Percentiles rank a stretch among this genome's conserved stretches.
Conservation (phyloP, 2,329 filamentous ascomycete genomes). For the Colletotrichum chlorophyti region DNA sequence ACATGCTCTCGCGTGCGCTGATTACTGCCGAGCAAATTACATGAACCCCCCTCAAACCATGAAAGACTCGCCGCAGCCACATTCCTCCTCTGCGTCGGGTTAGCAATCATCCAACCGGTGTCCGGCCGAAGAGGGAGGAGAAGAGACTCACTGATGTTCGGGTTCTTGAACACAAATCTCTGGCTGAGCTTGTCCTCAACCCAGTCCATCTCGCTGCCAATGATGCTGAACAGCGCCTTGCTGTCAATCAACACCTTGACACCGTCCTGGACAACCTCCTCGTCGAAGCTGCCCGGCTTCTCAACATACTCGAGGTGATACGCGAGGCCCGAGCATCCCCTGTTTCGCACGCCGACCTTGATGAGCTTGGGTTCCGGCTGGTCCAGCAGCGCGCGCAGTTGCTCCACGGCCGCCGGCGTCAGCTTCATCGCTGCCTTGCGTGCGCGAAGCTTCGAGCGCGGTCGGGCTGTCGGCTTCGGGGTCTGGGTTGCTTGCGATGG, state of each 20-base stretch:
- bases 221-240: slow-evolving; percentile 97
- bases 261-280: slow-evolving; percentile 92
- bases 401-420: slow-evolving; percentile 79
- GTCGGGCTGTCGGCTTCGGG: slow-evolving; percentile 46
- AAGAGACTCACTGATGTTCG: slow-evolving; percentile 88
- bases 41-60: slow-evolving; percentile 62
- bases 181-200: slow-evolving; percentile 92
- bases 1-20: background rate
- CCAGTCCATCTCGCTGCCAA: slow-evolving; percentile 99
- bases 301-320: slow-evolving; percentile 97
- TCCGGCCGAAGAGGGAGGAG: background rate
- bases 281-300: slow-evolving; percentile 86
- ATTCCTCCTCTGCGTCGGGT: slow-evolving; percentile 79
- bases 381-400: slow-evolving; percentile 78
- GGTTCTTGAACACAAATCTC: slow-evolving; percentile 93
- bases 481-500: slow-evolving; percentile 33
- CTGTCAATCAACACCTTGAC: slow-evolving; percentile 96
- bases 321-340: slow-evolving; percentile 90
- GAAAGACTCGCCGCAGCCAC: slow-evolving; percentile 95
- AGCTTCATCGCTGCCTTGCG: slow-evolving; percentile 93
- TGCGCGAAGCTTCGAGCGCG: slow-evolving; percentile 64
- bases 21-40: background rate
- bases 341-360: slow-evolving; percentile 90
- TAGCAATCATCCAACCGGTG: slow-evolving; percentile 32
- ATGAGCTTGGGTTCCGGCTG: slow-evolving; percentile 92